phyloP scores from a whole-genome alignment of 805 yeast genomes.

The Ascoidea asiatica region DNA sequence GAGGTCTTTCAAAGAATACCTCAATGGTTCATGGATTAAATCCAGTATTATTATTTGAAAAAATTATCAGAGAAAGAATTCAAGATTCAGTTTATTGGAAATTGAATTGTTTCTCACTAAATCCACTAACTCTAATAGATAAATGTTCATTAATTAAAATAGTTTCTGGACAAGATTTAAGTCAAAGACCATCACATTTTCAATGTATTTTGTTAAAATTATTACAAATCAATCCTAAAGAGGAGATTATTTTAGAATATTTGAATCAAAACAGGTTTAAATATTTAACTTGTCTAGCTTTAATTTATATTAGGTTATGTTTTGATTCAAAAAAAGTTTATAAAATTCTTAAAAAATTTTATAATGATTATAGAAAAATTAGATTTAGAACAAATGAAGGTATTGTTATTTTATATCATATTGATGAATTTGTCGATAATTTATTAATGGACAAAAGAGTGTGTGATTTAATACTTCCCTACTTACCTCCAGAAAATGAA shows the following conservation, averaged over 20 bases:
- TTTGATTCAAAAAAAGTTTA: slow-evolving; percentile 32
- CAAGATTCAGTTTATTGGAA: slow-evolving; percentile 47
- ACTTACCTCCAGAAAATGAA: no score
- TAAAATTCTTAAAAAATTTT: slow-evolving; percentile 35
- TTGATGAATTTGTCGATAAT: slow-evolving; percentile 68
- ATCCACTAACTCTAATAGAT: slow-evolving; percentile 22
- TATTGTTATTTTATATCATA: slow-evolving; percentile 29
- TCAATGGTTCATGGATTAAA: slow-evolving; percentile 27
- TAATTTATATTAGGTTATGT: slow-evolving; percentile 44
- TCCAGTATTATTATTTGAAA: slow-evolving; percentile 39
- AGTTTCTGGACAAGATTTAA: slow-evolving; percentile 46
- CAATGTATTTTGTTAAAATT: slow-evolving; percentile 66
- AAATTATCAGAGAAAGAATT: slow-evolving; percentile 42
- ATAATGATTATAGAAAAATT: slow-evolving; percentile 59
- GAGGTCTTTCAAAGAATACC: slow-evolving; percentile 20
- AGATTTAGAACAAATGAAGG: slow-evolving; percentile 22
- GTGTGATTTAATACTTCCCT: slow-evolving; percentile 63
- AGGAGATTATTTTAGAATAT: slow-evolving; percentile 39
- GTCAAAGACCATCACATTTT: slow-evolving; percentile 55
- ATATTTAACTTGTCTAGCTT: slow-evolving; percentile 55
- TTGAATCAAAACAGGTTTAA: slow-evolving; percentile 59
- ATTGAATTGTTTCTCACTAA: slow-evolving; percentile 34
- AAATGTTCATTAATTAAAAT: slow-evolving; percentile 27
- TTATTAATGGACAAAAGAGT: slow-evolving; percentile 44
- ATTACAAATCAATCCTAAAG: slow-evolving; percentile 60